Evolutionary conservation across 1,284 basidiomycete species (phyloP), one percentile per base, ranked within the genome.

Genomic region (Takashimella tepidaria): DNA sequence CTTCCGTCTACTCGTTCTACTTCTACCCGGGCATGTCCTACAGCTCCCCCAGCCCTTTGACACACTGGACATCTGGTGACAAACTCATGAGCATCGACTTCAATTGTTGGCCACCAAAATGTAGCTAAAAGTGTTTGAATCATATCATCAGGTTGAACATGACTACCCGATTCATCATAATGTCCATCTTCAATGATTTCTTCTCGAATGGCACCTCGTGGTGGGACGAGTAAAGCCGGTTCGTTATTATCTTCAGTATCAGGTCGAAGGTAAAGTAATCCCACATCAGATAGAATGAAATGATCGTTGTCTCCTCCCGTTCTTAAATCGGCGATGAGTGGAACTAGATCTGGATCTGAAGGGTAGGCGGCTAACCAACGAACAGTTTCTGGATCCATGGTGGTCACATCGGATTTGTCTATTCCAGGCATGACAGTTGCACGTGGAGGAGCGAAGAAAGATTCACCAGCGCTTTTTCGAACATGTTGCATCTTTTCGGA

Each of bases 81-180:
- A 45, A 52, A 61, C 11, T 26, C 48, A 27, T 55, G 37, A 19
- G 56, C 53, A 55, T 67, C 67, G 19, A 53, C 50, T 16, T 61
- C 56, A 40, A 70, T 63, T 16, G 51, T 55, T 13, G 53, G 53
- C 68, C 68, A 70, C 68, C 68, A 70, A 49, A 68, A 70, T 16
- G 60, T 67, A 41, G 59, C 52, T 3, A 41, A 31, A 5, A 70
- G 37, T 1, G 49, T 45, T n/a, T 27, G 26, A 16, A 62, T 23
- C 62, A 67, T 68, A 2, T 41, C 54, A 10, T 56, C 56, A 12
- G 52, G 27, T 6, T 42, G 46, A 47, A 52, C 50, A 56, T 68
- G 67, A 16, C n/a, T 37, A 5, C 43, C 48, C 21, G 16, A n/a
- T 22, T 27, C 22, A 37, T 50, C 50, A n/a, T 42, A 40, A 56